A percentile compares a stretch with the other conserved stretches of the same genome.
Conservation (phyloP, 2,329 filamentous ascomycete species). For the Phyllosticta citrichinensis region DNA sequence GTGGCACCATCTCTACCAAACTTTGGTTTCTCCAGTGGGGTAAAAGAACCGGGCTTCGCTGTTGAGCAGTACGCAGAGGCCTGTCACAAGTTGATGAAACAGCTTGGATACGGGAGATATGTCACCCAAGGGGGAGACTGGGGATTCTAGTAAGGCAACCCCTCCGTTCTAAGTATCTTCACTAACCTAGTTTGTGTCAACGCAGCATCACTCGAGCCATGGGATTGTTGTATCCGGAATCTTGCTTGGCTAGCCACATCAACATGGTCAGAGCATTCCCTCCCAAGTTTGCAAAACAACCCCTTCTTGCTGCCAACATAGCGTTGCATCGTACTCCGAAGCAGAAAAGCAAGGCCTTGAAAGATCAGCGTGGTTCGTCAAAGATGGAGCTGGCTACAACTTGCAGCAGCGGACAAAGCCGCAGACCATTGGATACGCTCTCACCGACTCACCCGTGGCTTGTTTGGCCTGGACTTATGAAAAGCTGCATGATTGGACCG, state of each 20-base stretch:
- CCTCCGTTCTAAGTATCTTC: not conserved
- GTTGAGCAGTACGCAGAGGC: conserved; percentile 53
- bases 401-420: conserved; percentile 56
- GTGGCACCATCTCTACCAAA: conserved; percentile 47
- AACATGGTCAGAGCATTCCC: conserved; percentile 44
- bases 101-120: conserved; percentile 55
- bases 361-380: conserved; percentile 47
- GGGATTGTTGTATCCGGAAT: conserved; percentile 46
- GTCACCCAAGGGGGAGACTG: conserved; percentile 53
- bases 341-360: conserved; percentile 43
- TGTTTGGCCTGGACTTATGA: conserved; percentile 73
- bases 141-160: conserved; percentile 45
- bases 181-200: not conserved
- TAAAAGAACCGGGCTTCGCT: conserved; percentile 47
- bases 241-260: conserved; percentile 51
- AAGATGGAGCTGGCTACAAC: conserved; percentile 50
- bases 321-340: conserved; percentile 43
- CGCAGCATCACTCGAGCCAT: conserved; percentile 49
- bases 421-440: conserved; percentile 59
- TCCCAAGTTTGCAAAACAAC: conserved; percentile 43
- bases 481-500: conserved; percentile 69
- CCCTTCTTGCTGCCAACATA: conserved; percentile 47
- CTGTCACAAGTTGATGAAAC: conserved; percentile 58
- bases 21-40: conserved; percentile 43
- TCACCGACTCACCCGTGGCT: conserved; percentile 60